A percentile compares a stretch with the other conserved stretches of the same genome.
These are phyloP conservation scores for Hapsidospora chrysogenum DNA, from an alignment of 495 filamentous ascomycete genomes.

Conservation along the genomic window DNA sequence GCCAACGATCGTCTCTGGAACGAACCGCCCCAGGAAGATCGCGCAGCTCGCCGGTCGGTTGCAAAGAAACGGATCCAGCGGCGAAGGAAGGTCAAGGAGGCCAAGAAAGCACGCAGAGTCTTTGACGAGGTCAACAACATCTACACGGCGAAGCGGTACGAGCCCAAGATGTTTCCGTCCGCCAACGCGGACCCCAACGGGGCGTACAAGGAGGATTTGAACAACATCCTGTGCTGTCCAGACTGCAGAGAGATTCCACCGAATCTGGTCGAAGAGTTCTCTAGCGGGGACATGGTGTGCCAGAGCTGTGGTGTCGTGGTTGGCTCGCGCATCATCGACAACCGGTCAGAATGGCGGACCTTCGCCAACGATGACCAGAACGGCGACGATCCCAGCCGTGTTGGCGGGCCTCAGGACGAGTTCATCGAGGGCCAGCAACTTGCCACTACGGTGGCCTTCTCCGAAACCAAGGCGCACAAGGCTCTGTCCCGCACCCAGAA, in stretches of 20 bases:
- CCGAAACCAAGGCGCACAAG: slow-evolving; percentile 49
- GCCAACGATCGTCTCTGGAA: slow-evolving; percentile 17
- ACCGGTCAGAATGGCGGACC: slow-evolving; percentile 94
- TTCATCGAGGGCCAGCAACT: slow-evolving; percentile 85
- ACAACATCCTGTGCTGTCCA: slow-evolving; percentile 61
- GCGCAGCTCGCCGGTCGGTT: slow-evolving; percentile 6
- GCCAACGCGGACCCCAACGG: slow-evolving; percentile 6
- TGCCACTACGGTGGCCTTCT: slow-evolving; percentile 72
- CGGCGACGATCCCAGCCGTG: slow-evolving; percentile 91
- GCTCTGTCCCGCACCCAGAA: slow-evolving; percentile 80
- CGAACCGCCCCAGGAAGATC: slow-evolving; percentile 19
- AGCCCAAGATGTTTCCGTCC: slow-evolving; percentile 3
- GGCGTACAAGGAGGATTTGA: slow-evolving; percentile 45
- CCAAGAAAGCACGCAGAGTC: slow-evolving; percentile 5
- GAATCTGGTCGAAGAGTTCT: slow-evolving; percentile 82
- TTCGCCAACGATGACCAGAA: slow-evolving; percentile 93
- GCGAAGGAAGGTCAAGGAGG: slow-evolving; percentile 4
- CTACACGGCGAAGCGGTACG: slow-evolving; percentile 4
- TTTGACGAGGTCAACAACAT: slow-evolving; percentile 13
- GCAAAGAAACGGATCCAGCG: slow-evolving; percentile 13
- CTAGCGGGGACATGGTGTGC: slow-evolving; percentile 84
- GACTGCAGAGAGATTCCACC: slow-evolving; percentile 88
- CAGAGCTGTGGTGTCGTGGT: slow-evolving; percentile 84
- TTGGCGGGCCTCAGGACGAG: slow-evolving; percentile 77
- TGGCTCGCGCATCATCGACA: slow-evolving; percentile 79